Evolutionary conservation across 352 stramenopile species (phyloP).

Genomic region (Pythium graminicola): DNA sequence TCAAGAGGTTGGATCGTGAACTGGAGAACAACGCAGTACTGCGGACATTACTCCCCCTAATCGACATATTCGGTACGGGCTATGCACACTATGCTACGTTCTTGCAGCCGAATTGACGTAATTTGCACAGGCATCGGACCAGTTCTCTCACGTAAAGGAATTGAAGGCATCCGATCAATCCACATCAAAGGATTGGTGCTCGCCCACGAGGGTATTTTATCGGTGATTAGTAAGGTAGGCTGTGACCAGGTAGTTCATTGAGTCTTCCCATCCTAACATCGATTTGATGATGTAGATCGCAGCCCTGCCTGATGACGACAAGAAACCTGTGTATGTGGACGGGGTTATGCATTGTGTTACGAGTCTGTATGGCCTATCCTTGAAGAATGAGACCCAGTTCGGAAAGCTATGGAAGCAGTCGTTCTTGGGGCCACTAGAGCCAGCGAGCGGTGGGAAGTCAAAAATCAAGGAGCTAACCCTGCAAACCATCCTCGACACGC

Average conservation of each 20-base stretch:
- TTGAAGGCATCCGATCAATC: slow-evolving; percentile 31
- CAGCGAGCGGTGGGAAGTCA: neutral
- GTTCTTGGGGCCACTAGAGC: slow-evolving; percentile 8
- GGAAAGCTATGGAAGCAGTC: slow-evolving; percentile 42
- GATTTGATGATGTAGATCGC: too few species aligned
- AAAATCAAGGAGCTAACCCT: slow-evolving; percentile 32
- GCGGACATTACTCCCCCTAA: slow-evolving; percentile 9
- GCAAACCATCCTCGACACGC: slow-evolving; percentile 32
- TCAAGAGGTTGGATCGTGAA: slow-evolving; percentile 15
- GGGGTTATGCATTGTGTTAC: slow-evolving; percentile 47
- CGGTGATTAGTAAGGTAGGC: slow-evolving; percentile 45
- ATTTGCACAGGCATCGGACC: slow-evolving; percentile 31
- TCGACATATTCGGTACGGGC: slow-evolving; percentile 12
- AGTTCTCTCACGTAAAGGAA: slow-evolving; percentile 50
- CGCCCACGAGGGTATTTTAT: slow-evolving; percentile 37
- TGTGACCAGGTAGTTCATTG: neutral
- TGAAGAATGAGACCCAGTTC: slow-evolving; percentile 47
- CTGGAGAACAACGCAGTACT: slow-evolving; percentile 15
- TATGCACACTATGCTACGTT: neutral
- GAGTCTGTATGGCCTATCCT: slow-evolving; percentile 34
- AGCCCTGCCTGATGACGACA: slow-evolving; percentile 24
- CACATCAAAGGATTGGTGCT: slow-evolving; percentile 49
- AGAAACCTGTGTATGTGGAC: slow-evolving; percentile 43
- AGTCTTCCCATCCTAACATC: neutral
- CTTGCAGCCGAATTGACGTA: too few species aligned